A percentile compares a stretch with the other conserved stretches of the same genome.
phyloP scores from a whole-genome alignment of 805 yeast genomes.

The Candida boleticola region DNA sequence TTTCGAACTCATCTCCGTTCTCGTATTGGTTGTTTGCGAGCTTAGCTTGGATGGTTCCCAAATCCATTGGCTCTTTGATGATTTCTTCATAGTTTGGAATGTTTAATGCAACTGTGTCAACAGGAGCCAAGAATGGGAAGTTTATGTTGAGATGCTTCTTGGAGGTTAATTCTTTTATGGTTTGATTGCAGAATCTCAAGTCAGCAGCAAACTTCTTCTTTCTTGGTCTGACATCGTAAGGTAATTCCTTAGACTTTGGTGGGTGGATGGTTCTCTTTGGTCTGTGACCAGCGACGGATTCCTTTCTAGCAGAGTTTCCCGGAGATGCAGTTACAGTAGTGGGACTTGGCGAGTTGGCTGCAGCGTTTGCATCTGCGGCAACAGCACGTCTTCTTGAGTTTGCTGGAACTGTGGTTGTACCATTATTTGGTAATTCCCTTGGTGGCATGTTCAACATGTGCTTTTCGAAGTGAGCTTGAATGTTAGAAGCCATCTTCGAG shows the following conservation, averaged over 20 bases:
- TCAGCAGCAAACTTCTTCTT: constrained; percentile 90
- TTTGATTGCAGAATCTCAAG: constrained; percentile 77
- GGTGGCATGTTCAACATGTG: constrained; percentile 92
- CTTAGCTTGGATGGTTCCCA: constrained; percentile 79
- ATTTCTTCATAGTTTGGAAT: constrained; percentile 87
- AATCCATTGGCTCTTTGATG: constrained; percentile 92
- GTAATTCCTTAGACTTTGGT: constrained; percentile 90
- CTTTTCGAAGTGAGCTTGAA: constrained; percentile 90
- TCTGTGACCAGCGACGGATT: constrained; percentile 73
- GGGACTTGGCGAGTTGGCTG: constrained; percentile 9
- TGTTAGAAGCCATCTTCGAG: constrained; percentile 86
- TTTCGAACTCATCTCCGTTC: constrained; percentile 82
- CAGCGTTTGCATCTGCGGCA: constrained; percentile 8
- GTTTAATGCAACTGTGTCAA: constrained; percentile 90
- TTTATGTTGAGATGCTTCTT: constrained; percentile 83
- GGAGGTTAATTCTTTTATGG: constrained; percentile 75
- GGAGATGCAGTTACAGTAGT: constrained; percentile 12
- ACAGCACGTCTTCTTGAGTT: constrained; percentile 19
- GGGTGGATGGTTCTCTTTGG: constrained; percentile 97
- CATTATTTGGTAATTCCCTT: constrained; percentile 28
- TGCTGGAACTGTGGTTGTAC: constrained; percentile 11
- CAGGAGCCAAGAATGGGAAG: constrained; percentile 91
- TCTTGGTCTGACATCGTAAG: constrained; percentile 86
- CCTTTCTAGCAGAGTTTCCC: constrained; percentile 50
- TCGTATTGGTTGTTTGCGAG: constrained; percentile 84